These are phyloP conservation scores for Wickerhamiella sergipiensis DNA, from an alignment of 805 yeast species.

Conservation along the genomic window DNA sequence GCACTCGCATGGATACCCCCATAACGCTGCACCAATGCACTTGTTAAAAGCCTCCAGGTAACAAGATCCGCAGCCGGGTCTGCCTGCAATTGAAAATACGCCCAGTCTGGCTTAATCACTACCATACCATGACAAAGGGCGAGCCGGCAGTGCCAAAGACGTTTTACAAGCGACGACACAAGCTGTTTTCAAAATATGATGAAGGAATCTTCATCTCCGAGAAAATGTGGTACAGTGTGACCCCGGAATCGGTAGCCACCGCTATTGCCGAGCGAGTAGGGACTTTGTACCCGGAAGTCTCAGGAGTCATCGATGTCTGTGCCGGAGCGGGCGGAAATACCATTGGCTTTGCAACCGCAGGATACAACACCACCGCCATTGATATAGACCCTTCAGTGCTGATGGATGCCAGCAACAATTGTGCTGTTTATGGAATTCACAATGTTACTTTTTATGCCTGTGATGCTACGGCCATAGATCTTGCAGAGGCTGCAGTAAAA, in stretches of 20 bases:
- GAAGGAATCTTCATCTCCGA: constrained; percentile 54
- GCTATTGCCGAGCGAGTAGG: constrained; percentile 20
- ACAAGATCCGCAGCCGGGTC: constrained; percentile 16
- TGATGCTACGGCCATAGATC: constrained; percentile 33
- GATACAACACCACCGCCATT: constrained; percentile 16
- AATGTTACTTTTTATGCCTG: constrained; percentile 36
- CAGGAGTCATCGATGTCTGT: constrained; percentile 45
- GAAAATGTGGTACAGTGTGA: constrained; percentile 78
- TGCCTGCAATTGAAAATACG: constrained; percentile 19
- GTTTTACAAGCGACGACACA: constrained; percentile 32
- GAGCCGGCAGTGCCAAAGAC: not conserved
- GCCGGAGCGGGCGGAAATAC: constrained; percentile 86
- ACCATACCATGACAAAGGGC: constrained; percentile 2
- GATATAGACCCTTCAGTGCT: constrained; percentile 17
- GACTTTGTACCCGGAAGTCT: constrained; percentile 13
- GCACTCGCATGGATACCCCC: constrained; percentile 22
- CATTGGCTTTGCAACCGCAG: constrained; percentile 45
- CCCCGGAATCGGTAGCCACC: constrained; percentile 66
- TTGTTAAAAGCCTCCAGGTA: constrained; percentile 21
- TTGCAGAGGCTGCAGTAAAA: constrained; percentile 2
- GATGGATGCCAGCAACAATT: constrained; percentile 34
- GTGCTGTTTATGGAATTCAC: constrained; percentile 44
- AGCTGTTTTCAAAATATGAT: constrained; percentile 48
- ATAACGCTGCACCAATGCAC: constrained; percentile 14
- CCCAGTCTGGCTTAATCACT: constrained; percentile 21